Evolutionary conservation across 177 flowering plant genomes (phyloP).

Genomic region (Telopea speciosissima): DNA sequence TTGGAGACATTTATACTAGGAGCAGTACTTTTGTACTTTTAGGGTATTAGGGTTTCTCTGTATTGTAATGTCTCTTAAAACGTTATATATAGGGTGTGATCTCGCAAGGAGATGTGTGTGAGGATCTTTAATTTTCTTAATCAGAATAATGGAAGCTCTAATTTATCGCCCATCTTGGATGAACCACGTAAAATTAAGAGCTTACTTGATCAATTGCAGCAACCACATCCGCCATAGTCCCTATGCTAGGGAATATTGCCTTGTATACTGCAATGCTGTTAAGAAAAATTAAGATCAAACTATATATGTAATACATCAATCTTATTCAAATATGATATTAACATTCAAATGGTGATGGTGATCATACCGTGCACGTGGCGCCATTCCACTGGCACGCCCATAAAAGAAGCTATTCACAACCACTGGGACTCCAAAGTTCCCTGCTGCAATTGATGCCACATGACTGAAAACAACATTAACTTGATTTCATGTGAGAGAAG

Average conservation of each 20-base stretch:
- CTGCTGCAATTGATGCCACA: slow-evolving; percentile 91
- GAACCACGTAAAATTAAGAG: too few relatives aligned
- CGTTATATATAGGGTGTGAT: too few relatives aligned
- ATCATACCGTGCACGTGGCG: slow-evolving; percentile 80
- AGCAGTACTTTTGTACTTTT: too few relatives aligned
- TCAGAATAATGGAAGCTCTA: too few relatives aligned
- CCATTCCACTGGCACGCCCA: slow-evolving; percentile 89
- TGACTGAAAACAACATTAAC: slow-evolving; percentile 45
- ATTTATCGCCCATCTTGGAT: too few relatives aligned
- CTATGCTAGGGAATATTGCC: slow-evolving; percentile 71
- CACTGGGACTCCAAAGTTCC: slow-evolving; percentile 75
- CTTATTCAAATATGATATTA: not conserved
- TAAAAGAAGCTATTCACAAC: slow-evolving; percentile 66
- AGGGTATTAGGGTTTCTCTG: too few relatives aligned
- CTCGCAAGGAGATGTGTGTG: too few relatives aligned
- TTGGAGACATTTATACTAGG: too few relatives aligned
- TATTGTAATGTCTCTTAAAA: too few relatives aligned
- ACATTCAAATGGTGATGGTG: not conserved
- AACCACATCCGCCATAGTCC: slow-evolving; percentile 69
- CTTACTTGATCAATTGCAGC: slow-evolving; percentile 89
- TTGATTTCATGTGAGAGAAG: not conserved
- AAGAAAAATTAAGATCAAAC: not conserved
- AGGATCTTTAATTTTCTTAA: too few relatives aligned
- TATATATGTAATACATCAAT: not conserved
- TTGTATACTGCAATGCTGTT: slow-evolving; percentile 92